A percentile compares a stretch with the other conserved stretches of the same genome.
phyloP scores from a whole-genome alignment of 1,284 basidiomycete species.

The Fomitopsis schrenkii region DNA sequence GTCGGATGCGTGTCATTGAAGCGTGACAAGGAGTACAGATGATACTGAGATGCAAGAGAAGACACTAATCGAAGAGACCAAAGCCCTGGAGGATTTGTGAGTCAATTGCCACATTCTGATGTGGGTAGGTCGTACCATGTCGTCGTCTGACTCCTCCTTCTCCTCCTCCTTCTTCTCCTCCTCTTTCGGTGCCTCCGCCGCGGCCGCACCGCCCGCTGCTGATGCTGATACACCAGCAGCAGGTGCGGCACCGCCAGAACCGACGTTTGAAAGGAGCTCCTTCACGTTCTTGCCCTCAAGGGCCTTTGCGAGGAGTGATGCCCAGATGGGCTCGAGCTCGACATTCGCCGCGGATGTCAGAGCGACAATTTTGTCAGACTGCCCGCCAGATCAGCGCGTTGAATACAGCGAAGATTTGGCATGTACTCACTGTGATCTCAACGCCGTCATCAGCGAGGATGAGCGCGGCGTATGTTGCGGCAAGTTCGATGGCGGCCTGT shows the following conservation, averaged over 20 bases:
- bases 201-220: constrained; percentile 56
- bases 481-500: constrained; percentile 69
- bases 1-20: constrained; percentile 1
- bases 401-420: neutral
- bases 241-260: constrained; percentile 78
- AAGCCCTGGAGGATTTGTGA: constrained; percentile 49
- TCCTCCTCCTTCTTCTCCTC: constrained; percentile 81
- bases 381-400: constrained; percentile 5
- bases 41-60: neutral
- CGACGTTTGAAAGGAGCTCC: constrained; percentile 90
- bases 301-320: constrained; percentile 92
- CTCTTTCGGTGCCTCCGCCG: constrained; percentile 55
- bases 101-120: neutral
- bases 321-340: constrained; percentile 98
- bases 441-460: constrained; percentile 96
- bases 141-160: constrained; percentile 89
- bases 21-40: neutral
- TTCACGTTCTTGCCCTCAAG: constrained; percentile 98
- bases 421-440: constrained; percentile 86
- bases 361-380: constrained; percentile 91
- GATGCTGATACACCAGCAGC: constrained; percentile 58
- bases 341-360: constrained; percentile 81
- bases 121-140: constrained; percentile 67
- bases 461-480: constrained; percentile 88
- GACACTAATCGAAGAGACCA: constrained; percentile 72